Percentiles rank a stretch among this genome's conserved stretches.
These are phyloP conservation scores for Gossypium arboreum DNA, from an alignment of 345 rosid species.

Conservation along the genomic window DNA sequence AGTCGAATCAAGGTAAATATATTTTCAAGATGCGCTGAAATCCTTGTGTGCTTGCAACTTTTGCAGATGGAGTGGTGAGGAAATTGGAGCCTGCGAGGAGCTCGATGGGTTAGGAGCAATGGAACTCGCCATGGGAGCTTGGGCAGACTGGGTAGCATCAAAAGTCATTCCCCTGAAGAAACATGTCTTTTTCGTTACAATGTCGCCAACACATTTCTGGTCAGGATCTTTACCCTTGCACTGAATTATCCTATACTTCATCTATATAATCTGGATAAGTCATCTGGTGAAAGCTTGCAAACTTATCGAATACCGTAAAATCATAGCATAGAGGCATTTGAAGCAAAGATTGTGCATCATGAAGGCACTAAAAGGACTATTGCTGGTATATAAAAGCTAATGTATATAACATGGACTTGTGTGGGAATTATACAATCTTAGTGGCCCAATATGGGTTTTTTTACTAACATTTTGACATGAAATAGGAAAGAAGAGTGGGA, in stretches of 20 bases:
- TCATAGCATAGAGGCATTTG: neutral
- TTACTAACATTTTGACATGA: slow-evolving; percentile 13
- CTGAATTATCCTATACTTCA: neutral
- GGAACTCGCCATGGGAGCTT: slow-evolving; percentile 86
- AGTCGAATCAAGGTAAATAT: neutral
- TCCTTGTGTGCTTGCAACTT: slow-evolving; percentile 5
- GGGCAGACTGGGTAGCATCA: slow-evolving; percentile 87
- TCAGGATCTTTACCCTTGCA: slow-evolving; percentile 24
- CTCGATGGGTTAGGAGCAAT: slow-evolving; percentile 67
- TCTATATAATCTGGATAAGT: neutral
- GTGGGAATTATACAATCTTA: neutral
- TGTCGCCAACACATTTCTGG: slow-evolving; percentile 96
- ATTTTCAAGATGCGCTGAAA: neutral
- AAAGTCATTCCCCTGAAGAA: slow-evolving; percentile 48
- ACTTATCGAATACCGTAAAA: neutral
- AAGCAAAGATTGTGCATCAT: neutral
- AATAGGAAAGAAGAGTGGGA: slow-evolving; percentile 89
- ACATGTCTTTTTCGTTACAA: slow-evolving; percentile 70
- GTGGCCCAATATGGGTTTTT: neutral
- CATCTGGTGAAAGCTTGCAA: neutral
- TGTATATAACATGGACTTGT: neutral
- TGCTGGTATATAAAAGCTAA: neutral
- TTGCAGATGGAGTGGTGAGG: slow-evolving; percentile 81
- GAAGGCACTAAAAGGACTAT: neutral
- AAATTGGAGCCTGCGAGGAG: slow-evolving; percentile 67